Percentiles rank a stretch among this genome's conserved stretches.
phyloP scores from a whole-genome alignment of 2,329 filamentous ascomycete species.

The Fusarium redolens region DNA sequence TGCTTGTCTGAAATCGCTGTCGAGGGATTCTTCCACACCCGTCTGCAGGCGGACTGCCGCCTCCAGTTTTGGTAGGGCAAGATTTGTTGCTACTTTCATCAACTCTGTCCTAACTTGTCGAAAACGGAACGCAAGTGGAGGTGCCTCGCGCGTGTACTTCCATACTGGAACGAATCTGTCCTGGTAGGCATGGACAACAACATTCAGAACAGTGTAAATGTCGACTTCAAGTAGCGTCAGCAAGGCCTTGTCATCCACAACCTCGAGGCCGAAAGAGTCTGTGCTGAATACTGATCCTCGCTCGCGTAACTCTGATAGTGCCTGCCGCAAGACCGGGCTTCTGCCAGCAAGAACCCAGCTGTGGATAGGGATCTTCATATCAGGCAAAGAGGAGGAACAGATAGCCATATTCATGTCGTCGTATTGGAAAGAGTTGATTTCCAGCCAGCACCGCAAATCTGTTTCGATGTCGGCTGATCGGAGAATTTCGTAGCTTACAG shows the following conservation, averaged over 20 bases:
- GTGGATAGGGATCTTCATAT: constrained; percentile 82
- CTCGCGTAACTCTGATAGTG: constrained; percentile 66
- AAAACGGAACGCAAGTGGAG: constrained; percentile 76
- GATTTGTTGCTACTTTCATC: constrained; percentile 82
- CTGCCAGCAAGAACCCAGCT: constrained; percentile 82
- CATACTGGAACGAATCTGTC: constrained; percentile 86
- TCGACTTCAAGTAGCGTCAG: constrained; percentile 78
- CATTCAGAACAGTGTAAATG: constrained; percentile 80
- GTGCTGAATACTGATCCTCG: constrained; percentile 32
- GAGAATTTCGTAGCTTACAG: constrained; percentile 64
- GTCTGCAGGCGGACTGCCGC: constrained; percentile 81
- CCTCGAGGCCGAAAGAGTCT: constrained; percentile 48
- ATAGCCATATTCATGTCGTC: constrained; percentile 59
- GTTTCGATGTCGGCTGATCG: constrained; percentile 73
- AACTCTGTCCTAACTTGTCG: constrained; percentile 84
- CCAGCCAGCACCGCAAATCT: constrained; percentile 67
- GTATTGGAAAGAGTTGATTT: constrained; percentile 52
- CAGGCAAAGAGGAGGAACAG: constrained; percentile 70
- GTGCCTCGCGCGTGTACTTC: constrained; percentile 78
- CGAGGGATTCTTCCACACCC: constrained; percentile 70
- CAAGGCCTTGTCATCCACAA: constrained; percentile 61
- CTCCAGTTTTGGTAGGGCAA: constrained; percentile 80
- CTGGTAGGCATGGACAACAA: constrained; percentile 83
- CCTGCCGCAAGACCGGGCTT: constrained; percentile 74
- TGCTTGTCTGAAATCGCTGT: constrained; percentile 77